Evolutionary conservation across 495 filamentous ascomycete species (phyloP), one percentile per base, ranked within the genome.

Genomic region (Annulohypoxylon maeteangense): DNA sequence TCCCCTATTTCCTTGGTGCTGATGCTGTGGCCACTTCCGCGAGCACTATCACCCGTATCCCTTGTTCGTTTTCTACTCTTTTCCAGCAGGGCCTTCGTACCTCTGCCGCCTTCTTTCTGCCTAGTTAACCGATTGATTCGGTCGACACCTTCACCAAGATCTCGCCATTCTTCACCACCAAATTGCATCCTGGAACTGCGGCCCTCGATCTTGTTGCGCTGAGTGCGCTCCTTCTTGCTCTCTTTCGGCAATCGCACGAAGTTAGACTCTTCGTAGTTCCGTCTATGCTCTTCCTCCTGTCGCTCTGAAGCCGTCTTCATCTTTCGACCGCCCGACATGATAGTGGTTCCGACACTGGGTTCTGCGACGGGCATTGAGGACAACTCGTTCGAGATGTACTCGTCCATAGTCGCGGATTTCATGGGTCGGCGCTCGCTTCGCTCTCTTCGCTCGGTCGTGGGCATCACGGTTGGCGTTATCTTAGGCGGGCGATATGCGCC

Each of bases 91-190:
- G 85, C 85, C 72, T 80, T 83, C n/a, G 82, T 82, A 10, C 87
- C 87, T 31, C 81, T 83, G 56, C 83, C 80, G 61, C 81, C 83
- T 42, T 75, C 78, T 65, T 83, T 88, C 69, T 86, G 88, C 67
- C 83, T 84, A 2, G 92, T 96, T 74, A 95, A 79, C 62, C 87
- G 82, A 63, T 90, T 87, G 75, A 94, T 92, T 48, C 92, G 83
- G 78, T 95, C 92, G 25, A 92, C 85, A 38, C 93, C 93, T 70
- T 91, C 89, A 29, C 89, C 91, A 12, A 97, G 86, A 3, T 89
- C 88, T 45, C 87, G 85, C 90, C 92, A 94, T 69, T 96, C 93
- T 76, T 96, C 94, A 18, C 93, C 93, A 53, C 92, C 93, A 80
- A 90, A 95, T 59, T 71, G 85, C 86, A 82, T 84, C 65, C 79